These are phyloP conservation scores for Lactuca saligna DNA, from an alignment of 129 eudicot genomes.

Conservation along the genomic window DNA sequence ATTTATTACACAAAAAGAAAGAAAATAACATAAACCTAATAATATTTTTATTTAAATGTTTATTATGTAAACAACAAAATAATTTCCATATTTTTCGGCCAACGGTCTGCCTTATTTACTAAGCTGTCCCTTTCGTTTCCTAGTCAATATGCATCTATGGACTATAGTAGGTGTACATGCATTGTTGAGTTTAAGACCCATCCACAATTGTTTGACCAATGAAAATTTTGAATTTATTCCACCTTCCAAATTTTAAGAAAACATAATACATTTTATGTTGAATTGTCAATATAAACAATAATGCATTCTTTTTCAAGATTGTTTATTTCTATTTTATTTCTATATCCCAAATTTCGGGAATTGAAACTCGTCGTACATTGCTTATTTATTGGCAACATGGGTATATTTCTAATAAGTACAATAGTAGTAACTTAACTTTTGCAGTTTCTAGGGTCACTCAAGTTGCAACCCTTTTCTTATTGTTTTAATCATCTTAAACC, in stretches of 20 bases:
- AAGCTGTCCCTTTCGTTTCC: slow-evolving; percentile 19
- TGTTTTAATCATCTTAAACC: no score
- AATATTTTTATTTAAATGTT: no score
- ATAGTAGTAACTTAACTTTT: no score
- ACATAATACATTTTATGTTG: no score
- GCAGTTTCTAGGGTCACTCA: no score
- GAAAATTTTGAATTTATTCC: background rate
- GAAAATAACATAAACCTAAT: no score
- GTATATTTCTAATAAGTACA: no score
- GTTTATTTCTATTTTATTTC: no score
- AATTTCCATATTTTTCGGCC: background rate
- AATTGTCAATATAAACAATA: background rate
- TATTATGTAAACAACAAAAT: background rate
- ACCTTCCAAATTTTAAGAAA: background rate
- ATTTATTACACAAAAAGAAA: background rate
- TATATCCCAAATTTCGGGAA: background rate
- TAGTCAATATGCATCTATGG: slow-evolving; percentile 27
- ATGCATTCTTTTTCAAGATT: no score
- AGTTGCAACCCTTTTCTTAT: no score
- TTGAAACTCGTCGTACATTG: no score
- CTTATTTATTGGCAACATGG: no score
- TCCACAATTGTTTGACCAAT: slow-evolving; percentile 24
- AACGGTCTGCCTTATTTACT: slow-evolving; percentile 1
- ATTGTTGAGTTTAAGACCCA: slow-evolving; percentile 16
- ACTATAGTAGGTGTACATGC: slow-evolving; percentile 9